Base-by-base conservation (phyloP, 192 early-diverging fungal genomes). In the Gaertneriomyces semiglobifer region DNA sequence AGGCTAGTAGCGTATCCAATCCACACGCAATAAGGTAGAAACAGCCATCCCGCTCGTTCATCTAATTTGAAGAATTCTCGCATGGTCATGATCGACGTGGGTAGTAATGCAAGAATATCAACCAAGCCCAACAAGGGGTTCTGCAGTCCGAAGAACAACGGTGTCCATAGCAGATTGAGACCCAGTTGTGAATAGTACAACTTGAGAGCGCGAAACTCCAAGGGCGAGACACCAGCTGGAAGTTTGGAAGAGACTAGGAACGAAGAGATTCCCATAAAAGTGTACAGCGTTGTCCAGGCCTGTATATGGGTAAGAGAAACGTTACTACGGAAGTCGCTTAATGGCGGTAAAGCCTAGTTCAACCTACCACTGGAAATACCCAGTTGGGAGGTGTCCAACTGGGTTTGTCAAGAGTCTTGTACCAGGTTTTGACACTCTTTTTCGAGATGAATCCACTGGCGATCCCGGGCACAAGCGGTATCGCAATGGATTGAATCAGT, bases 351-450 rank as follows among this genome's bases (percentile, higher is more conserved):
- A 0, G 25, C 25, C 25, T 33, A 33, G 25, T 33, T 33, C 25
- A 14, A 57, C 55, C 39, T 14, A 57, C 55, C 38, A 44, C 55
- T 33, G 14, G 39, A 20, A 62, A 66, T 7, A 67, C 59, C 71
- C 71, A 66, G 65, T 66, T 66, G 41, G 65, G 64, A 7, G 71
- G 65, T 3, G 48, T 72, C 68, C 68, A 69, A 53, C 61, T 51
- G 14, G 71, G 71, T 53, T 67, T 66, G 2, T 60, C 60, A 44
- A 72, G 16, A 11, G 63, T 56, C n/a, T 18, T 45, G 55, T 72
- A 72, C 71, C 71, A 72, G 5, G 48, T 48, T 40, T 62, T 52
- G 53, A 72, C 59, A 7, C 60, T 43, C 14, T 9, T 39, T 19
- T 48, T 11, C 1, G 68, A 55, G 50, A 53, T 43, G 18, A 42